phyloP scores from a whole-genome alignment of 2,329 filamentous ascomycete species.

The Phialophora tarda region DNA sequence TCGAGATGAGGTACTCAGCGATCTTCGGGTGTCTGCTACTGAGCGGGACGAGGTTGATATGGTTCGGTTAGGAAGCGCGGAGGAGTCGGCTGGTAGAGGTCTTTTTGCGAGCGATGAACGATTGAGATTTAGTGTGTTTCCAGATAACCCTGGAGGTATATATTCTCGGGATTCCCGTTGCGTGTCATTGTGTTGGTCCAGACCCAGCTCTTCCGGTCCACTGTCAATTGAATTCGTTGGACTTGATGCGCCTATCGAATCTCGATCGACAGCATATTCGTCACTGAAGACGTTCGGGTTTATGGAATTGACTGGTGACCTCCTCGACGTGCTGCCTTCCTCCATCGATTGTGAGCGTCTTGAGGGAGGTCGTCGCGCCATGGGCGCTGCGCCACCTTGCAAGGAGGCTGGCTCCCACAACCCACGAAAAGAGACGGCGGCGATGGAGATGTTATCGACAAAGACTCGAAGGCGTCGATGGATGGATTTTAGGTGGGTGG shows the following conservation, averaged over 20 bases:
- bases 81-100: constrained; percentile 18
- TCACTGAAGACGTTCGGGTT: constrained; percentile 57
- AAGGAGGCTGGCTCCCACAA: constrained; percentile 22
- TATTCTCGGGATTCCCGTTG: constrained; percentile 29
- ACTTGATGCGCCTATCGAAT: constrained; percentile 22
- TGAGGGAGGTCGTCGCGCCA: constrained; percentile 36
- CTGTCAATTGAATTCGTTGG: constrained; percentile 29
- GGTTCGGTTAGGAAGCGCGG: constrained; percentile 31
- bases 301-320: constrained; percentile 34
- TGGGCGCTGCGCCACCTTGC: constrained; percentile 37
- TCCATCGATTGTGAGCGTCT: constrained; percentile 25
- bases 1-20: constrained; percentile 52
- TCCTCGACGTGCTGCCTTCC: constrained; percentile 24
- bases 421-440: constrained; percentile 5
- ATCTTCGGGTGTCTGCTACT: constrained; percentile 48
- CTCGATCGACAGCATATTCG: constrained; percentile 52
- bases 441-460: not conserved
- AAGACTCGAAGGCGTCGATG: not conserved
- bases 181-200: constrained; percentile 39
- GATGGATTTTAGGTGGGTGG: constrained; percentile 2
- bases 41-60: constrained; percentile 37
- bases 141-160: constrained; percentile 31
- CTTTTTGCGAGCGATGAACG: constrained; percentile 25
- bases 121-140: constrained; percentile 18
- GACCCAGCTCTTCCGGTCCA: constrained; percentile 27